Evolutionary conservation across 2,329 filamentous ascomycete species (phyloP), one percentile per base, ranked within the genome.

Genomic region (Colletotrichum incanum): DNA sequence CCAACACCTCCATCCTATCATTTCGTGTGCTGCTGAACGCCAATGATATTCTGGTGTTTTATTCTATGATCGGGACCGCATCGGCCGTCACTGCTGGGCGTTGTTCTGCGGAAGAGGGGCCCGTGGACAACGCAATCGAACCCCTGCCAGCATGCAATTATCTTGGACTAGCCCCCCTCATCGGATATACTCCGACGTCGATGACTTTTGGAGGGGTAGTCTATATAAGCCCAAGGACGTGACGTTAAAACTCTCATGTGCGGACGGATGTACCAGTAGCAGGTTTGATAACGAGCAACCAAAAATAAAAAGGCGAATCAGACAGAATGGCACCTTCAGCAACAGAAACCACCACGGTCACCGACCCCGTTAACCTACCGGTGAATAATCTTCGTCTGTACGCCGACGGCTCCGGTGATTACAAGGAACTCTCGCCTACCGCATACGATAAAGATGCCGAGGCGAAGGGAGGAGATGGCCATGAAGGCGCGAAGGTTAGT

Each of bases 81-180:
- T 64, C 59, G 69, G 65, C 69, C 37, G 20, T 18, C 34, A 14
- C 26, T 18, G 49, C 31, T 45, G 31, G 43, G 34, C 26, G 12
- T 50, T 23, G 8, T 26, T 39, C n/a, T 52, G 20, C 18, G 11
- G 37, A n/a, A 23, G 28, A 69, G 31, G 37, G 58, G 50, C 43
- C 12, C 45, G 20, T 28, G 47, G 37, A 34, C 65, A 60, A 73
- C 47, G 87, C 82, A 86, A 88, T 77, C 82, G 92, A 31, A 88
- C 83, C 56, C 82, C 88, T 60, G 86, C 86, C 54, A 90, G 88
- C 63, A 73, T 73, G 72, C 69, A 63, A 74, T 73, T 47, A 31
- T 60, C 28, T 20, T 43, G 39, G n/a, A 26, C 18, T n/a, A 65
- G 37, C 56, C 54, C 69, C 64, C 50, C 58, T 56, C 71, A 55